phyloP scores from a whole-genome alignment of 2,329 filamentous ascomycete genomes.

The Podosphaera xanthii region DNA sequence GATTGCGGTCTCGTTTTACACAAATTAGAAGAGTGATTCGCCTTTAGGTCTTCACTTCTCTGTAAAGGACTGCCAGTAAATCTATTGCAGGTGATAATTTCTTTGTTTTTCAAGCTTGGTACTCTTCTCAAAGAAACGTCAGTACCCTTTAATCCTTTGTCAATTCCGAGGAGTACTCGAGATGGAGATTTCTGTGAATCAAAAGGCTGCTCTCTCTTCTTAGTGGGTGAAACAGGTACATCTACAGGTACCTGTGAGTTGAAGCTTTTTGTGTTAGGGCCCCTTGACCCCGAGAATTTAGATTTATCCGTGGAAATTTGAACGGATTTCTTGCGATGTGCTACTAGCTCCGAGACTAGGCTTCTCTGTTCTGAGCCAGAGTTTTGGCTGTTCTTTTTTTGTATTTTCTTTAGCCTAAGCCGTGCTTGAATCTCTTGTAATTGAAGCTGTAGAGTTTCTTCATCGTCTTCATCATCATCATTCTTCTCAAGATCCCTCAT shows the following conservation, averaged over 20 bases:
- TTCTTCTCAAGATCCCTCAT: conserved; percentile 9
- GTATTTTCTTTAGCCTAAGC: conserved; percentile 67
- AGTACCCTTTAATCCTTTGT: conserved; percentile 59
- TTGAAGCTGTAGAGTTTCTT: conserved; percentile 71
- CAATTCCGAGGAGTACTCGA: conserved; percentile 62
- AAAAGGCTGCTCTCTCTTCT: conserved; percentile 27
- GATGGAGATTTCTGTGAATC: conserved; percentile 49
- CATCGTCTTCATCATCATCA: conserved; percentile 49
- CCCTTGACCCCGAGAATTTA: conserved; percentile 9
- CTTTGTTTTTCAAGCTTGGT: conserved; percentile 22
- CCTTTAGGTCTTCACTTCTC: conserved; percentile 9
- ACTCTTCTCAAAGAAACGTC: conserved; percentile 71
- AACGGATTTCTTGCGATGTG: background rate
- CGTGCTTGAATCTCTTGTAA: conserved; percentile 74
- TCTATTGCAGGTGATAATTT: conserved; percentile 7
- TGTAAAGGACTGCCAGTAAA: background rate
- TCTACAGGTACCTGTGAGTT: conserved; percentile 28
- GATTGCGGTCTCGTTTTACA: conserved; percentile 20
- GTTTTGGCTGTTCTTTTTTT: conserved; percentile 30
- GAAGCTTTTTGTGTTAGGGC: conserved; percentile 10
- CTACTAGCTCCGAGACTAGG: conserved; percentile 7
- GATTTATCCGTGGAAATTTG: conserved; percentile 9
- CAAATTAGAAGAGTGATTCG: conserved; percentile 23
- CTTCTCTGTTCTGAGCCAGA: conserved; percentile 11
- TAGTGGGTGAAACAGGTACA: conserved; percentile 52